Base-by-base conservation (phyloP, 2,329 filamentous ascomycete genomes). In the Colletotrichum sp. region DNA sequence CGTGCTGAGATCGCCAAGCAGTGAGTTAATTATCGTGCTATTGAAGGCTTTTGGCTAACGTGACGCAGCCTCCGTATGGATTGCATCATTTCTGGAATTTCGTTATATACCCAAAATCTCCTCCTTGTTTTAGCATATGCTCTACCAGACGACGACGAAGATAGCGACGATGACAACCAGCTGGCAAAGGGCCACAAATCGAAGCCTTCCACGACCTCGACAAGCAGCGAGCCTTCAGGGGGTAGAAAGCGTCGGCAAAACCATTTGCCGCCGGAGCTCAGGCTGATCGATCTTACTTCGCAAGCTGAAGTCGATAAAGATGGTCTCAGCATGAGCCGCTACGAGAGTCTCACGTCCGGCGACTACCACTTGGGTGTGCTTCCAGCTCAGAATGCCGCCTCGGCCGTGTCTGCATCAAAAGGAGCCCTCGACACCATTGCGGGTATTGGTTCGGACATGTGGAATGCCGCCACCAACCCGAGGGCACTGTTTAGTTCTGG, bases 11-110 rank as follows among this genome's bases (percentile, higher is more conserved):
- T 98, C 81, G 92, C 95, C 75, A 97, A 98, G 84, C 96, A 96
- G 94, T 97, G 82, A 89, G 94, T 89, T 4, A 1, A 61, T 15
- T 2, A 36, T 61, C 12, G 7, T 6, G 8, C 2, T 6, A 21
- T 5, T 15, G 4, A 18, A 6, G 9, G 9, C 24, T 21, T 8
- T 12, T 8, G 27, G 36, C 82, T 84, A 78, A 84, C 81, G 29
- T 76, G 65, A 31, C 31, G 21, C 77, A 96, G 93, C 84, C 90
- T 98, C 84, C 94, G 95, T 80, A 98, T 97, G 84, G 97, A 99
- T 86, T 98, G 97, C 87, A 95, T 98, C 83, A 95, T 99, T 87
- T 98, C 97, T 82, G 97, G 97, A 80, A 93, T 99, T 84, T 97
- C 96, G 77, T 89, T 99, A 84, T 98, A 98, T 91, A 98, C 95